Evolutionary conservation across 805 yeast genomes (phyloP).

Genomic region (Nakazawaea pomicola): DNA sequence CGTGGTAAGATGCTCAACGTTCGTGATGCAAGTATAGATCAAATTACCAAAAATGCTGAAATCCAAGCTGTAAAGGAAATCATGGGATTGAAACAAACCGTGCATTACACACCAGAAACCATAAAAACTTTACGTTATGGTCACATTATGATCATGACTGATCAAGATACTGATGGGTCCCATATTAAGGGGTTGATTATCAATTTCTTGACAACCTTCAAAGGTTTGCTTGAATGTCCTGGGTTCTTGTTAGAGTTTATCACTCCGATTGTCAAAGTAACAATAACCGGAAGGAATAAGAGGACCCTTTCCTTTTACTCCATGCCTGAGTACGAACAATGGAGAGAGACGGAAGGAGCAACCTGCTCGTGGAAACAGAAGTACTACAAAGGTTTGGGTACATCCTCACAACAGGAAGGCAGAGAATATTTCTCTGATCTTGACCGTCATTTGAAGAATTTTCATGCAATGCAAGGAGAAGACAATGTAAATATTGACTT

Average conservation of each 20-base stretch:
- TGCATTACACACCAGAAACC: slow-evolving; percentile 58
- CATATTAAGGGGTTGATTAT: slow-evolving; percentile 95
- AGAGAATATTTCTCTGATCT: slow-evolving; percentile 84
- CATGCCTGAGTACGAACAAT: slow-evolving; percentile 91
- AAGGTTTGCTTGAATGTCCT: slow-evolving; percentile 85
- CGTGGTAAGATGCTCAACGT: slow-evolving; percentile 95
- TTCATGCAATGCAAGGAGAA: slow-evolving; percentile 73
- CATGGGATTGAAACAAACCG: slow-evolving; percentile 92
- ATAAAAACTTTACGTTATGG: slow-evolving; percentile 83
- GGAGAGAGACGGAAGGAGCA: slow-evolving; percentile 84
- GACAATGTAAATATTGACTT: slow-evolving; percentile 79
- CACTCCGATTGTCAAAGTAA: slow-evolving; percentile 93
- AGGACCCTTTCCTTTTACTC: slow-evolving; percentile 72
- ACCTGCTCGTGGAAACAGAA: slow-evolving; percentile 82
- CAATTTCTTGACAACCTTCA: slow-evolving; percentile 87
- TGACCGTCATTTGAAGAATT: slow-evolving; percentile 80
- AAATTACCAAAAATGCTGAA: slow-evolving; percentile 86
- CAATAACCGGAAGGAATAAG: slow-evolving; percentile 56
- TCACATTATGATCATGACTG: slow-evolving; percentile 98
- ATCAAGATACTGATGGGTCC: slow-evolving; percentile 99
- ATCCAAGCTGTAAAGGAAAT: slow-evolving; percentile 94
- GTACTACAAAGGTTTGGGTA: slow-evolving; percentile 98
- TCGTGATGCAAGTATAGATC: slow-evolving; percentile 96
- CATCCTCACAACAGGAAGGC: slow-evolving; percentile 78
- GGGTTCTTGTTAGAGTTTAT: slow-evolving; percentile 92